Base-by-base conservation (phyloP, 2,329 filamentous ascomycete species). In the Aspergillus sp. region DNA sequence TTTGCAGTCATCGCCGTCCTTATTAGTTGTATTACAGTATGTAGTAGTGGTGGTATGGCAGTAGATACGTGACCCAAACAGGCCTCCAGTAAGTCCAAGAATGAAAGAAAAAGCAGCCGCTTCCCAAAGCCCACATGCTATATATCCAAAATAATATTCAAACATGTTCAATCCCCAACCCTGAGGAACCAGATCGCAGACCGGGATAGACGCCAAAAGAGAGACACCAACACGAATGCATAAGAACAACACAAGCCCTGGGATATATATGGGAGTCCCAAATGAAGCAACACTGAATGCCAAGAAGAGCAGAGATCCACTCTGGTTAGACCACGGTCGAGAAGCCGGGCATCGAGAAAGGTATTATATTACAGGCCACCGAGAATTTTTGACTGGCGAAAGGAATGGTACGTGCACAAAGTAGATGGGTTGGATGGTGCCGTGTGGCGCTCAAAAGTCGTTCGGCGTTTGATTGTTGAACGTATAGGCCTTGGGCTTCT, bases 381-480 rank as follows among this genome's bases (percentile, higher is more conserved):
- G 25, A 50, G 23, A 32, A 50, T 36, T 38, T 53, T 38, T 51
- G 52, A 54, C 52, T 25, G 53, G 53, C 21, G 53, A 55, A 44
- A 41, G n/a, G 39, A 59, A 36, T 54, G 41, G n/a, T 48, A 36
- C 32, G 36, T 39, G 49, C 50, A 25, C 47, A 42, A 21, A 47
- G 11, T 21, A 10, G 30, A 11, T 19, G 11, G 13, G 13, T 30
- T 44, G 41, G 41, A 10, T 15, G 41, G 19, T 44, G n/a, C 41
- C 13, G 41, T 13, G 41, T 44, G 41, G 41, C 13, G n/a, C 23
- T 57, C 62, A 61, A 25, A 74, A 77, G 64, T 78, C 73, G 61
- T 71, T 75, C 50, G 76, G 73, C 30, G 77, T 77, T 51, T 73
- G 71, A 61, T 80, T 78, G 57, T 77, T 73, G 61, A 81, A 81